A percentile compares a stretch with the other conserved stretches of the same genome.
Evolutionary conservation across 768 basidiomycete genomes (phyloP).

Genomic region (Boletus sp.): DNA sequence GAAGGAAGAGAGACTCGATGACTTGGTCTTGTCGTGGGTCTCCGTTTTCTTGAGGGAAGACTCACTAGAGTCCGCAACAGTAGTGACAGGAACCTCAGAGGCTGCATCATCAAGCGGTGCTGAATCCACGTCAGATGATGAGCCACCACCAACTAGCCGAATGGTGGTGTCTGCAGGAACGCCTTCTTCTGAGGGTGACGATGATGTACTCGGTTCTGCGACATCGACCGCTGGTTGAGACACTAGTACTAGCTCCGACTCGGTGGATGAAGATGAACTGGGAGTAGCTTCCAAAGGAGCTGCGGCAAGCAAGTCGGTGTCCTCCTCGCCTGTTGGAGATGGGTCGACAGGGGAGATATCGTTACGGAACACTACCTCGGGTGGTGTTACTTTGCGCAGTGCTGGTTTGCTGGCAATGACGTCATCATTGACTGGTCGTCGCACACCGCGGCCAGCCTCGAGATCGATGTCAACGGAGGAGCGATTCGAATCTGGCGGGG

Average conservation of each 20-base stretch:
- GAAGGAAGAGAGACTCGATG: slow-evolving; percentile 49
- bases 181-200: slow-evolving; percentile 14
- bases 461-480: slow-evolving; percentile 36
- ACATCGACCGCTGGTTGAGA: slow-evolving; percentile 1
- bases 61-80: slow-evolving; percentile 32
- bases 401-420: slow-evolving; percentile 14
- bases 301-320: slow-evolving; percentile 50
- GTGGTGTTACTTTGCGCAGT: slow-evolving; percentile 9
- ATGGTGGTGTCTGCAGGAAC: slow-evolving; percentile 43
- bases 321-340: slow-evolving; percentile 25
- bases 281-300: slow-evolving; percentile 32
- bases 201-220: slow-evolving; percentile 8
- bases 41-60: slow-evolving; percentile 28
- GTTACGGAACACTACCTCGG: slow-evolving; percentile 9
- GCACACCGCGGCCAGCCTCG: slow-evolving; percentile 42
- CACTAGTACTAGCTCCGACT: slow-evolving; percentile 4
- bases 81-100: slow-evolving; percentile 37
- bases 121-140: slow-evolving; percentile 32
- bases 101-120: slow-evolving; percentile 31
- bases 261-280: slow-evolving; percentile 30
- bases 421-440: slow-evolving; percentile 25
- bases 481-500: slow-evolving; percentile 42
- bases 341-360: slow-evolving; percentile 18
- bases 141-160: slow-evolving; percentile 57
- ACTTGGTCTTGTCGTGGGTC: slow-evolving; percentile 51